These are phyloP conservation scores for Exophiala alcalophila DNA, from an alignment of 2,329 filamentous ascomycete species.

Conservation along the genomic window DNA sequence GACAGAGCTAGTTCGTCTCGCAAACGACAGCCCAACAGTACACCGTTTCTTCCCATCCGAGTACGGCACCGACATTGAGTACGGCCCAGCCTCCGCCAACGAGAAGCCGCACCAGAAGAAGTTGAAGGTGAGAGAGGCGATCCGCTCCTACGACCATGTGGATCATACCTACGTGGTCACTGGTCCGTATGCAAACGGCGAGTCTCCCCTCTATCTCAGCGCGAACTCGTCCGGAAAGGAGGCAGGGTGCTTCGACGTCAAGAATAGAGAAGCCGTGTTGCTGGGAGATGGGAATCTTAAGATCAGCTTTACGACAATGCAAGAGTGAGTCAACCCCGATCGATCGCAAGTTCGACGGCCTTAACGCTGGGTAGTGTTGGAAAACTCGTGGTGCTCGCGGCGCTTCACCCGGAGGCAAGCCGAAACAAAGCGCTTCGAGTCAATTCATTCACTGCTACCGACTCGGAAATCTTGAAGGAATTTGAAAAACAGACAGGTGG, in stretches of 20 bases:
- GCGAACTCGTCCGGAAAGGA: slow-evolving; percentile 34
- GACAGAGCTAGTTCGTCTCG: slow-evolving; percentile 58
- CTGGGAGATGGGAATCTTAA: slow-evolving; percentile 60
- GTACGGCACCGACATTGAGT: slow-evolving; percentile 64
- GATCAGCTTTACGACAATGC: slow-evolving; percentile 67
- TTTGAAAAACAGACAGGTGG: slow-evolving; percentile 64
- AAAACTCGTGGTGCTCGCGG: slow-evolving; percentile 60
- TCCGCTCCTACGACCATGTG: slow-evolving; percentile 50
- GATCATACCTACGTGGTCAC: slow-evolving; percentile 67
- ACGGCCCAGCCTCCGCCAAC: slow-evolving; percentile 52
- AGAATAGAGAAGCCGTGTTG: slow-evolving; percentile 56
- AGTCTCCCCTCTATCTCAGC: slow-evolving; percentile 55
- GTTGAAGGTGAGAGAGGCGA: slow-evolving; percentile 60
- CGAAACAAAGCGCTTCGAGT: slow-evolving; percentile 60
- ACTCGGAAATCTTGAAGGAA: slow-evolving; percentile 60
- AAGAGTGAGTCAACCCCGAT: slow-evolving; percentile 57
- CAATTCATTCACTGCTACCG: slow-evolving; percentile 67
- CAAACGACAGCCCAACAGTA: slow-evolving; percentile 52
- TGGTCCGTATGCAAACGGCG: slow-evolving; percentile 61
- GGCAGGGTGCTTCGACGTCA: slow-evolving; percentile 58
- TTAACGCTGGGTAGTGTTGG: too few relatives aligned
- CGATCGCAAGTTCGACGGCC: too few relatives aligned
- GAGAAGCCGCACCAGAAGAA: slow-evolving; percentile 69
- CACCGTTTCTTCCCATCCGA: slow-evolving; percentile 66
- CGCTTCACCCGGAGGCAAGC: slow-evolving; percentile 55